These are phyloP conservation scores for Chaetothyriales sp. DNA, from an alignment of 2,329 filamentous ascomycete genomes.

Conservation along the genomic window DNA sequence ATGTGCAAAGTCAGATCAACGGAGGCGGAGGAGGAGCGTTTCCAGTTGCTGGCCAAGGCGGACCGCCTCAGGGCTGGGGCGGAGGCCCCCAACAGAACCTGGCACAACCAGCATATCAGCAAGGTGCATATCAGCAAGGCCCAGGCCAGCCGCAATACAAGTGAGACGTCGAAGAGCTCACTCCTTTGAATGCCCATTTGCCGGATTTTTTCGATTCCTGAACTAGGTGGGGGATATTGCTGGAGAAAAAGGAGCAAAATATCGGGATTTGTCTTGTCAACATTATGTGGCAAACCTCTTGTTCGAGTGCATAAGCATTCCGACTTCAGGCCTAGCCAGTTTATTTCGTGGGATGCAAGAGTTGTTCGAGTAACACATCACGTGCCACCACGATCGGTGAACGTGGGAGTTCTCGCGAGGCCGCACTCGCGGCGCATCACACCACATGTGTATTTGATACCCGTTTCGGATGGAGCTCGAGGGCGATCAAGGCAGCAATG, in stretches of 20 bases:
- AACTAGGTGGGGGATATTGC: neutral
- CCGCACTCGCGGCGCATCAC: neutral
- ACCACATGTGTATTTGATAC: neutral
- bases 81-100: slow-evolving; percentile 74
- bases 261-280: neutral
- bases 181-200: neutral
- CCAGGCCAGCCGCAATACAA: slow-evolving; percentile 1
- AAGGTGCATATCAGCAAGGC: slow-evolving; percentile 1
- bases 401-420: neutral
- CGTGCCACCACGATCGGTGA: neutral
- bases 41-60: slow-evolving; percentile 5
- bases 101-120: slow-evolving; percentile 27
- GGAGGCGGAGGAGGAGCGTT: slow-evolving; percentile 1
- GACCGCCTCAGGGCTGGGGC: slow-evolving; percentile 63
- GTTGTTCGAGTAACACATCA: neutral
- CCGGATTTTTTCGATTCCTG: neutral
- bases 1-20: slow-evolving; percentile 13
- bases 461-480: neutral
- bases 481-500: neutral
- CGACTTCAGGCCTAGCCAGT: neutral
- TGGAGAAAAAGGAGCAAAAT: neutral
- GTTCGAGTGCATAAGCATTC: neutral
- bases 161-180: neutral
- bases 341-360: too few species aligned
- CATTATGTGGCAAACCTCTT: neutral